phyloP scores from a whole-genome alignment of 129 eudicot species.

The Oenanthe sinensis region DNA sequence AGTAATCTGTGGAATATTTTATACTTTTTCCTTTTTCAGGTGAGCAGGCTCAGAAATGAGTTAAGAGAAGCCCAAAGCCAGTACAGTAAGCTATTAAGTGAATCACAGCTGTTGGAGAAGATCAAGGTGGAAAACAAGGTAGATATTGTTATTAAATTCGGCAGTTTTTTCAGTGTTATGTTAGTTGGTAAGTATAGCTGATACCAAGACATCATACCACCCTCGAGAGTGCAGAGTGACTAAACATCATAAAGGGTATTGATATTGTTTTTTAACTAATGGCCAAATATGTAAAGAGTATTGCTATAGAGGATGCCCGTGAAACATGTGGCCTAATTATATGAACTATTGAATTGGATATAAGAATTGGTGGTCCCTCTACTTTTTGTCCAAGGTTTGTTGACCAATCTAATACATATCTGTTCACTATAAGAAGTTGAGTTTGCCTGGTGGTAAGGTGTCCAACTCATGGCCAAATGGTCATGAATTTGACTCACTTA shows the following conservation, averaged over 20 bases:
- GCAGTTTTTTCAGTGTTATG: background rate
- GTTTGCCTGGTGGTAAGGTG: no score
- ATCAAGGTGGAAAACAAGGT: slow-evolving; percentile 28
- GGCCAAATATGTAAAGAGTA: background rate
- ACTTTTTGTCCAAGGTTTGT: background rate
- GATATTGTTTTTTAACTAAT: background rate
- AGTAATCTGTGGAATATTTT: no score
- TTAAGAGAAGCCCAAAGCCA: slow-evolving; percentile 37
- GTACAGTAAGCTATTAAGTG: slow-evolving; percentile 33
- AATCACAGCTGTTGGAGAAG: slow-evolving; percentile 34
- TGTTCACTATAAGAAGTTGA: no score
- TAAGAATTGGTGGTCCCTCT: background rate
- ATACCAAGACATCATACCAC: background rate
- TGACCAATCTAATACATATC: background rate
- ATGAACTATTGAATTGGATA: background rate
- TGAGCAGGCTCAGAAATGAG: slow-evolving; percentile 27
- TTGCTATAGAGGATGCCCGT: background rate
- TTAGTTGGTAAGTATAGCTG: background rate
- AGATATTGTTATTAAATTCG: background rate
- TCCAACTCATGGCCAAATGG: no score
- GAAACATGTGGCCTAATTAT: background rate
- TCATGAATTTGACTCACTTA: no score
- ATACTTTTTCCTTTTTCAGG: slow-evolving; percentile 18
- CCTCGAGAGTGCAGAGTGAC: no score
- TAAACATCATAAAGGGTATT: background rate